Evolutionary conservation across 2,329 filamentous ascomycete genomes (phyloP), one percentile per base, ranked within the genome.

Genomic region (Dactylellina parvicollis): DNA sequence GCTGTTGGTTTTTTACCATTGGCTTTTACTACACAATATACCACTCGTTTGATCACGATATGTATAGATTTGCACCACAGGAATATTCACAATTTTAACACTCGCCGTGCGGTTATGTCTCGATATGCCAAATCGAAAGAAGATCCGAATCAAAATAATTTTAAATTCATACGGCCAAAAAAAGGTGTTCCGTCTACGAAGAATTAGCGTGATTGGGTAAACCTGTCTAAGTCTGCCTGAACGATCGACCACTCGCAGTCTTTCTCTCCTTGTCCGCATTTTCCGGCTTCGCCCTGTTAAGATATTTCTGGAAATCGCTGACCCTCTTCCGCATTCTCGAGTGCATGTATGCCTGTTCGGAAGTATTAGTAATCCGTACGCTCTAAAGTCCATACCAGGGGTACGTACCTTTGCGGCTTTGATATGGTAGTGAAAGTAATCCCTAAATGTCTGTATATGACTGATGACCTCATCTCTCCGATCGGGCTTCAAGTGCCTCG

Each of bases 351-450:
- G 96, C 95, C 87, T 89, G 36, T 52, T 38, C 8, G 3, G 10
- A 24, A 8, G 44, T 5, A 10, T 28, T 16, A 12, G 50, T 12
- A 9, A n/a, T 24, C 22, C 30, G 14, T 20, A 14, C 7, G 18
- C 36, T 20, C n/a, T 34, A 55, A 16, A 12, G 18, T 2, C 14
- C 8, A 40, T 5, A 50, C 1, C 22, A 22, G 12, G 8, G 2
- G 44, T 55, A 40, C 75, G 57, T 81, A 88, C 87, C 85, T 99
- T 99, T 75, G 93, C 97, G 28, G 95, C 96, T 84, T 99, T 99
- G 83, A 99, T 99, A 82, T 99, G 95, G 82, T 99, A 99, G 82
- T 99, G 95, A 86, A 99, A 99, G 83, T 99, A 99, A 80, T 99
- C 95, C 77, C 95, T 91, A 91, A 99, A 99, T 12, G 95, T 99